Conservation (phyloP, 495 filamentous ascomycete genomes). For the Podospora bellae-mahoneyi region DNA sequence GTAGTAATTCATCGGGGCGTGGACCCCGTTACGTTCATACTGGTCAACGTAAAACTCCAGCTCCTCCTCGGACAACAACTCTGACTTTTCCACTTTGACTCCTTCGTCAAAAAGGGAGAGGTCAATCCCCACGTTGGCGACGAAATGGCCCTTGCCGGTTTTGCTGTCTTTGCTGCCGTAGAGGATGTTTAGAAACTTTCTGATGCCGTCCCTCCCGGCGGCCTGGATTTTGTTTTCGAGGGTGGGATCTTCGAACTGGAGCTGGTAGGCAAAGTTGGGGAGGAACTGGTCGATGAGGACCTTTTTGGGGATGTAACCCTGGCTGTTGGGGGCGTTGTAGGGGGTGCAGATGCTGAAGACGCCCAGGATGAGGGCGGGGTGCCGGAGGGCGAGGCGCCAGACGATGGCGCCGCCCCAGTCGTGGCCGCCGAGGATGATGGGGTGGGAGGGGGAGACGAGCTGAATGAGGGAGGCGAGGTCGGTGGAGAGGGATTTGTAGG, state of each 20-base stretch:
- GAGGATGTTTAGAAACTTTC: slow-evolving; percentile 63
- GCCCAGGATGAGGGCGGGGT: slow-evolving; percentile 66
- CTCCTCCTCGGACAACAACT: slow-evolving; percentile 63
- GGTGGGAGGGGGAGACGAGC: background rate
- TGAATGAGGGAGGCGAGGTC: slow-evolving; percentile 49
- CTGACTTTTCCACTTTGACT: slow-evolving; percentile 47
- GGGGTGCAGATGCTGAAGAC: slow-evolving; percentile 81
- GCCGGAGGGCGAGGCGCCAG: slow-evolving; percentile 64
- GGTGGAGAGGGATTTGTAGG: slow-evolving; percentile 59
- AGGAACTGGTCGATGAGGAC: slow-evolving; percentile 54
- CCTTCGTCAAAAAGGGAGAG: slow-evolving; percentile 41
- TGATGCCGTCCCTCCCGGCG: slow-evolving; percentile 44
- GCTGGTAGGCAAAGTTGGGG: slow-evolving; percentile 80
- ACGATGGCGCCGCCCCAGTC: slow-evolving; percentile 66
- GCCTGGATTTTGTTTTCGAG: slow-evolving; percentile 60
- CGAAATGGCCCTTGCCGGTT: slow-evolving; percentile 54
- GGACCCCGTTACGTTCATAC: slow-evolving; percentile 66
- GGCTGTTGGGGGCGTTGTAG: slow-evolving; percentile 51
- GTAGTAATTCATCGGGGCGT: slow-evolving; percentile 86
- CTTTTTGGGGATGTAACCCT: slow-evolving; percentile 42
- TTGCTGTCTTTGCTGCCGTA: slow-evolving; percentile 61
- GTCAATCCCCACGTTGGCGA: slow-evolving; percentile 52
- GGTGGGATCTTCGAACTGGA: slow-evolving; percentile 66
- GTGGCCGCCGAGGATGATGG: slow-evolving; percentile 70
- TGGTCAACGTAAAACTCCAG: slow-evolving; percentile 71